Evolutionary conservation across 495 filamentous ascomycete species (phyloP).

Genomic region (Terfezia claveryi): DNA sequence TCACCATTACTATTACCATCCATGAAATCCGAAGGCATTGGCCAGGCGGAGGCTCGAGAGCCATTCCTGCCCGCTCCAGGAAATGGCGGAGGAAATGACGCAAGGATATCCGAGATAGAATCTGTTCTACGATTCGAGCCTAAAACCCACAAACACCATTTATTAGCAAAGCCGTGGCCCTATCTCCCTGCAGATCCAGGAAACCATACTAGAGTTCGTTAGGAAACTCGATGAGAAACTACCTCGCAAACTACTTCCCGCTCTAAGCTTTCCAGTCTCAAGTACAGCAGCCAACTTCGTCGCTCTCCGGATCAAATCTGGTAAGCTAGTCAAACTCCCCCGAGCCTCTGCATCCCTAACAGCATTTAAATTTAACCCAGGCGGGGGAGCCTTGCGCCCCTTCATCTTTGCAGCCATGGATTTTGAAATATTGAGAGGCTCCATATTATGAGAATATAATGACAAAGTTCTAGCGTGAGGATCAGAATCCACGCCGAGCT

Average conservation of each 20-base stretch:
- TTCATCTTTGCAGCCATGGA: constrained; percentile 21
- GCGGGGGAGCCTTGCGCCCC: constrained; percentile 21
- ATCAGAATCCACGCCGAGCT: not conserved
- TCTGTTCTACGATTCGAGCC: not conserved
- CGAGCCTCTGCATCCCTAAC: constrained; percentile 57
- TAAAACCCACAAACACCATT: not conserved
- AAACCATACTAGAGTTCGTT: not conserved
- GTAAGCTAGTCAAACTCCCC: constrained; percentile 73
- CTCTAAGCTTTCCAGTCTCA: constrained; percentile 39
- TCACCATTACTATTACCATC: constrained; percentile 1
- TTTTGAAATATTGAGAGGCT: constrained; percentile 25
- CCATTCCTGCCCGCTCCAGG: constrained; percentile 26
- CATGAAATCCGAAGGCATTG: constrained; percentile 12
- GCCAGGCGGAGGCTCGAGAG: constrained; percentile 22
- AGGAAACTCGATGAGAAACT: not conserved
- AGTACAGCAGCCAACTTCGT: constrained; percentile 72
- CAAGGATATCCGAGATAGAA: constrained; percentile 63
- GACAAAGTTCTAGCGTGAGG: not conserved
- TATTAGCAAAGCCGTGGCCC: not conserved
- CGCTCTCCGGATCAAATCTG: constrained; percentile 73
- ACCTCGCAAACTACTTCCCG: not conserved
- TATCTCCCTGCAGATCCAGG: no score
- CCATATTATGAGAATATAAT: constrained; percentile 9
- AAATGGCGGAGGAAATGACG: constrained; percentile 71
- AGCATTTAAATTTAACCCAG: constrained; percentile 55